Evolutionary conservation across 164 flowering plant species (phyloP).

Genomic region (Piper longum): DNA sequence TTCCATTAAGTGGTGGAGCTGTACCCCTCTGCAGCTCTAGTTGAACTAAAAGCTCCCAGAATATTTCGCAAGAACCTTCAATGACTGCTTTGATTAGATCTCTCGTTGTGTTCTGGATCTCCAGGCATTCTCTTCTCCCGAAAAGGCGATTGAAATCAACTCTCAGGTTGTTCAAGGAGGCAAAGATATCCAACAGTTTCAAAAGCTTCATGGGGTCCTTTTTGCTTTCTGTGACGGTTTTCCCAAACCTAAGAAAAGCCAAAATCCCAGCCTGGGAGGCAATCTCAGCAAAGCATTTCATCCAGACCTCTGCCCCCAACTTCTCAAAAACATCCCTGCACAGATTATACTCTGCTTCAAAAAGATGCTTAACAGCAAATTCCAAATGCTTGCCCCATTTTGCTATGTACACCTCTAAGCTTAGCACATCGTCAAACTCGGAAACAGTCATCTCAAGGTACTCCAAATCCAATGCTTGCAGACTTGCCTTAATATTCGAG

Average conservation of each 20-base stretch:
- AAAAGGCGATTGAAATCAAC: constrained; percentile 81
- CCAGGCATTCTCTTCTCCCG: constrained; percentile 73
- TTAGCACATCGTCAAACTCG: constrained; percentile 66
- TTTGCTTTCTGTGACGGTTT: constrained; percentile 64
- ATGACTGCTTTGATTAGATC: constrained; percentile 76
- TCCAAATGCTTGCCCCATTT: constrained; percentile 87
- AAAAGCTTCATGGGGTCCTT: constrained; percentile 78
- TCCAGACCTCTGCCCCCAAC: constrained; percentile 67
- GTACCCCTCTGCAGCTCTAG: constrained; percentile 66
- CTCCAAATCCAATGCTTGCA: constrained; percentile 56
- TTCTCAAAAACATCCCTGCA: constrained; percentile 78
- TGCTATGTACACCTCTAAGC: constrained; percentile 56
- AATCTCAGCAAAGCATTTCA: constrained; percentile 71
- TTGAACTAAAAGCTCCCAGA: constrained; percentile 78
- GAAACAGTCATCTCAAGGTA: constrained; percentile 61
- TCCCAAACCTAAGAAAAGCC: constrained; percentile 77
- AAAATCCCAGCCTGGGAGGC: constrained; percentile 74
- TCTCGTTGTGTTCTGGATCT: constrained; percentile 73
- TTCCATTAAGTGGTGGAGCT: constrained; percentile 67
- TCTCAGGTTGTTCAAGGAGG: constrained; percentile 63
- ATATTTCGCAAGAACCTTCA: constrained; percentile 76
- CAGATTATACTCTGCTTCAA: constrained; percentile 68
- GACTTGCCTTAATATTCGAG: constrained; percentile 54
- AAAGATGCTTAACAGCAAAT: constrained; percentile 82
- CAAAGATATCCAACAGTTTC: constrained; percentile 65